phyloP scores from a whole-genome alignment of 192 early-diverging fungal species.

The Funneliformis mosseae region DNA sequence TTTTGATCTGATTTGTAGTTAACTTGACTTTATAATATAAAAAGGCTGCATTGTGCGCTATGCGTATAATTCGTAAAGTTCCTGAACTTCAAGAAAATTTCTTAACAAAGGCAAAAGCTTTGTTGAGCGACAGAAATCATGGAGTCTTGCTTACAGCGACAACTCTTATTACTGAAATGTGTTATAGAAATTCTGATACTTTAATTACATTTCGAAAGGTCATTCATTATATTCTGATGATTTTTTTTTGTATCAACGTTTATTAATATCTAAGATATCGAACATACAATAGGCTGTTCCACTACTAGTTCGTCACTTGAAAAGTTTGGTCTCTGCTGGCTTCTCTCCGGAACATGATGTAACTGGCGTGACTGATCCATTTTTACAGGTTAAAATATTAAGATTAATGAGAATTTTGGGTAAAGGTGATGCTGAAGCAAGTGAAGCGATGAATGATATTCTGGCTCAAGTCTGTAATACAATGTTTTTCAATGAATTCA shows the following conservation, averaged over 20 bases:
- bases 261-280: not conserved
- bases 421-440: constrained; percentile 75
- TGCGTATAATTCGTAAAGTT: constrained; percentile 90
- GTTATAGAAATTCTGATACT: constrained; percentile 68
- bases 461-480: constrained; percentile 74
- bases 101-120: constrained; percentile 64
- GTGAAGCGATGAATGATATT: constrained; percentile 96
- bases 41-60: constrained; percentile 88
- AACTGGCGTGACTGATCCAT: constrained; percentile 95
- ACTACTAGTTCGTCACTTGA: constrained; percentile 83
- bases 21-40: not conserved
- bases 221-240: constrained; percentile 29
- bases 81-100: constrained; percentile 93
- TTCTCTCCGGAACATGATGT: constrained; percentile 96
- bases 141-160: constrained; percentile 92
- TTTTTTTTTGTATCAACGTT: not conserved
- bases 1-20: not conserved
- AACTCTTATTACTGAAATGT: constrained; percentile 91
- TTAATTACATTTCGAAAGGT: constrained; percentile 73
- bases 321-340: constrained; percentile 82
- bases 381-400: constrained; percentile 93
- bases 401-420: constrained; percentile 87
- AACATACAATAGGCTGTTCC: constrained; percentile 64
- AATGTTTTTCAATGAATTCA: not conserved
- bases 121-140: constrained; percentile 92